These are phyloP conservation scores for Rhynchosporium agropyri DNA, from an alignment of 2,329 filamentous ascomycete species.

Conservation along the genomic window DNA sequence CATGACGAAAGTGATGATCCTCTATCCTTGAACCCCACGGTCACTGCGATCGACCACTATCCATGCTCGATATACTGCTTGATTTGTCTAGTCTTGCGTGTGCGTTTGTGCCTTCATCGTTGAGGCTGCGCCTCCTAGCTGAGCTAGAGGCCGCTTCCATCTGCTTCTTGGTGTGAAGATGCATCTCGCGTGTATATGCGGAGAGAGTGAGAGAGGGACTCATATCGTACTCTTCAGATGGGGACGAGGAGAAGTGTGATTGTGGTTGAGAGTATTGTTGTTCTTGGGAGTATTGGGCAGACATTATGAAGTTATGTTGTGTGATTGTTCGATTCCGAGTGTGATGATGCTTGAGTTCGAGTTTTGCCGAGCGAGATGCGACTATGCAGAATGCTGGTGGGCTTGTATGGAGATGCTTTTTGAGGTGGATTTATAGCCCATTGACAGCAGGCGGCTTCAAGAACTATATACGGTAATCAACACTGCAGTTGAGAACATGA, in stretches of 20 bases:
- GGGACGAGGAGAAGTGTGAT: constrained; percentile 3
- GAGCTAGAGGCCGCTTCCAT: constrained; percentile 60
- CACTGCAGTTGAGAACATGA: not conserved
- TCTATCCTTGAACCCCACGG: too few species aligned
- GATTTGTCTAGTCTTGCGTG: constrained; percentile 23
- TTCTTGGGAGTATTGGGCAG: constrained; percentile 14
- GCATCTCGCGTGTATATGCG: constrained; percentile 62
- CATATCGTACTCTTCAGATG: constrained; percentile 11
- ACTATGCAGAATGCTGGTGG: too few species aligned
- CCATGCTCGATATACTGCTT: constrained; percentile 25
- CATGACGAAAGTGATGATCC: too few species aligned
- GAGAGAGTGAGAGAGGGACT: constrained; percentile 31
- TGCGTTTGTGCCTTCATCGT: constrained; percentile 19
- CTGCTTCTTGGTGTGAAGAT: constrained; percentile 65
- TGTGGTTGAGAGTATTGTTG: constrained; percentile 14
- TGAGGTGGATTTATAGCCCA: too few species aligned
- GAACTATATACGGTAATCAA: too few species aligned
- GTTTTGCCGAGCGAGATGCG: too few species aligned
- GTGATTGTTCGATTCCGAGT: not conserved
- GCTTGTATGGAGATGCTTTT: too few species aligned
- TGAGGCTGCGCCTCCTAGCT: constrained; percentile 40
- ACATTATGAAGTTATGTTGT: constrained; percentile 17
- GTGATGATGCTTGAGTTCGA: not conserved
- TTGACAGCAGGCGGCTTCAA: too few species aligned
- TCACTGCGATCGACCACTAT: constrained; percentile 18